Evolutionary conservation across 495 filamentous ascomycete species (phyloP).

Genomic region (Rhypophila decipiens): DNA sequence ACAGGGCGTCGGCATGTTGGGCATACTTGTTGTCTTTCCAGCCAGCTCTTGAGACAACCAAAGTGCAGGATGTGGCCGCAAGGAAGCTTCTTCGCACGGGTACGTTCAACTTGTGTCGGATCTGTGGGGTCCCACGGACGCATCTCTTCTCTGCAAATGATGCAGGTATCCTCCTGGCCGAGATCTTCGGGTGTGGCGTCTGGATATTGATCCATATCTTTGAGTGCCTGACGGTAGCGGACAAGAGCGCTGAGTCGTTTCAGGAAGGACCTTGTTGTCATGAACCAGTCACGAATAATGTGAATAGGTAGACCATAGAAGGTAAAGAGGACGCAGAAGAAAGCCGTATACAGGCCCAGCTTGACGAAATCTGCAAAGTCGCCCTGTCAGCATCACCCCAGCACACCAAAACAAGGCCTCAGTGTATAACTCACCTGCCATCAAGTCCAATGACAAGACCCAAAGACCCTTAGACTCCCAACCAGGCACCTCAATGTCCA

Average conservation of each 20-base stretch:
- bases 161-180: conserved; percentile 81
- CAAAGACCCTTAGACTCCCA: conserved; percentile 97
- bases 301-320: conserved; percentile 96
- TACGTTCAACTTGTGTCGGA: conserved; percentile 61
- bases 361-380: conserved; percentile 70
- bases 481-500: conserved; percentile 87
- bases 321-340: conserved; percentile 86
- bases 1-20: conserved; percentile 90
- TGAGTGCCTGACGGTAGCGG: conserved; percentile 78
- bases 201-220: conserved; percentile 86
- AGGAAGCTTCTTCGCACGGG: conserved; percentile 88
- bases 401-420: not conserved
- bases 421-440: conserved; percentile 54
- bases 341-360: conserved; percentile 77
- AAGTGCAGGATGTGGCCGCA: conserved; percentile 96
- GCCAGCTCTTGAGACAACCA: conserved; percentile 88
- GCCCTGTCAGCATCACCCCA: conserved; percentile 13
- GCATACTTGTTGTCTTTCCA: conserved; percentile 97
- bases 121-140: conserved; percentile 55
- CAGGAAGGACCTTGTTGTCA: conserved; percentile 85
- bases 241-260: conserved; percentile 82
- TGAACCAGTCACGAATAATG: conserved; percentile 89
- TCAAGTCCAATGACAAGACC: conserved; percentile 81
- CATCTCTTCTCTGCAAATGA: conserved; percentile 98
- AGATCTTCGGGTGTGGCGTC: conserved; percentile 89